Conservation (phyloP, 495 filamentous ascomycete genomes). For the Penicillium coprophilum region DNA sequence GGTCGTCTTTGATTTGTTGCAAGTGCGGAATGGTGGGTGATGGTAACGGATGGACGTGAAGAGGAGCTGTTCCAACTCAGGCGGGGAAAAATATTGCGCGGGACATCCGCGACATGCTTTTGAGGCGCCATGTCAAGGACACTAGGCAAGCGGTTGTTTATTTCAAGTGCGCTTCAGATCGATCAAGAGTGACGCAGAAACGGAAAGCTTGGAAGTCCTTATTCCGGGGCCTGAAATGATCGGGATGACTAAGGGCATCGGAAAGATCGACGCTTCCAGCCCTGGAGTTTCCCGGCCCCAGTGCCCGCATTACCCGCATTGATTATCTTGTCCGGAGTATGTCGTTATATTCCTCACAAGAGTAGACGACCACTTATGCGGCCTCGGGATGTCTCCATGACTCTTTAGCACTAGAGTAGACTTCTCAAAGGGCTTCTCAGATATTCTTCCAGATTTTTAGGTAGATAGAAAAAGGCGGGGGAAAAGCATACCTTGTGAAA, state of each 20-base stretch:
- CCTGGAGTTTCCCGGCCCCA: constrained; percentile 5
- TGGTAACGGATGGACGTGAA: constrained; percentile 35
- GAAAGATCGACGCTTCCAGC: constrained; percentile 23
- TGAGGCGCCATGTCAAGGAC: constrained; percentile 34
- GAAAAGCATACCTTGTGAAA: no score
- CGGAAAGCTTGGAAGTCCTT: constrained; percentile 10
- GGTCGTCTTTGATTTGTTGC: constrained; percentile 29
- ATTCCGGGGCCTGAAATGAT: constrained; percentile 9
- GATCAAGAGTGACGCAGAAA: constrained; percentile 1
- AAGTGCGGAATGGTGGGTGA: constrained; percentile 32
- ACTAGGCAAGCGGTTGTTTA: not conserved
- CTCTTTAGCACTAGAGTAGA: no score
- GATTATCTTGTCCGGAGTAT: not conserved
- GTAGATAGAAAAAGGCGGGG: no score
- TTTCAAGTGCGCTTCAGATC: not conserved
- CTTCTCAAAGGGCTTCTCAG: no score
- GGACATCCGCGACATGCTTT: constrained; percentile 41
- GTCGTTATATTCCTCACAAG: no score
- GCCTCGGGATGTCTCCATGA: no score
- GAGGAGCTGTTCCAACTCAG: constrained; percentile 47
- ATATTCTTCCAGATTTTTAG: no score
- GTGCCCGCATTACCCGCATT: constrained; percentile 7
- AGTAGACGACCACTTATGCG: no score
- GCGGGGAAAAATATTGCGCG: constrained; percentile 44
- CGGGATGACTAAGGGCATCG: constrained; percentile 24